These are phyloP conservation scores for Camellia oleifera DNA, from an alignment of 179 eudicot species.

Conservation along the genomic window DNA sequence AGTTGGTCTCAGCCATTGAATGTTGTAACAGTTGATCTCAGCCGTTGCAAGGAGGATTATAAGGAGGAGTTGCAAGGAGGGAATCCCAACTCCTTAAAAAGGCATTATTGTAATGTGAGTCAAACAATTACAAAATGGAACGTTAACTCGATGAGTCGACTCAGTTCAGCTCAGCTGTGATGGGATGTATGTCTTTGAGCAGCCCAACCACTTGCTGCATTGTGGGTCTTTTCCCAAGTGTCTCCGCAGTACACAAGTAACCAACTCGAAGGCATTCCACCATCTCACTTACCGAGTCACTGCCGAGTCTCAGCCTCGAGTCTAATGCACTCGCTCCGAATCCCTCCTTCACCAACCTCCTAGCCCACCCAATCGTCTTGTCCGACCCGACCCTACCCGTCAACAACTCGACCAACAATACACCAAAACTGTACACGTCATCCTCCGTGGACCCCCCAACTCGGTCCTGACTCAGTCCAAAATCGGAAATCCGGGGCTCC, in stretches of 20 bases:
- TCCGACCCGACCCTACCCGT: conserved; percentile 46
- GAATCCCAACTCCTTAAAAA: not conserved
- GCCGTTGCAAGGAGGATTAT: too few relatives aligned
- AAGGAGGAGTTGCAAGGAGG: too few relatives aligned
- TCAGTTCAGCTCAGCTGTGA: conserved; percentile 11
- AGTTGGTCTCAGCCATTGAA: too few relatives aligned
- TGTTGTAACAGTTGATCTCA: too few relatives aligned
- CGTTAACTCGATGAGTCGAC: conserved; percentile 1
- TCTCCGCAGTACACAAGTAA: conserved; percentile 89
- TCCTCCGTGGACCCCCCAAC: conserved; percentile 35
- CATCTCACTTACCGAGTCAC: conserved; percentile 48
- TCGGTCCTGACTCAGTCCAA: conserved; percentile 39
- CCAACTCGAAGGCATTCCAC: conserved; percentile 85
- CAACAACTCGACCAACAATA: conserved; percentile 61
- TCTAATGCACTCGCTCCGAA: conserved; percentile 49
- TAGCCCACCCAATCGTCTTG: conserved; percentile 39
- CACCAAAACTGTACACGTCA: conserved; percentile 82
- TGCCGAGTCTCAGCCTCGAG: conserved; percentile 50
- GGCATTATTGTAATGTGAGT: not conserved
- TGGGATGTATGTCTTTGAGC: conserved; percentile 69
- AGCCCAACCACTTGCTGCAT: conserved; percentile 96
- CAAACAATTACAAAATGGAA: too few relatives aligned
- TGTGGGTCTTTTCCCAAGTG: conserved; percentile 65
- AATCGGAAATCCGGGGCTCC: conserved; percentile 80
- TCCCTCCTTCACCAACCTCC: conserved; percentile 60